These are phyloP conservation scores for Isatis lusitanica DNA, from an alignment of 441 rosid species.

Conservation along the genomic window DNA sequence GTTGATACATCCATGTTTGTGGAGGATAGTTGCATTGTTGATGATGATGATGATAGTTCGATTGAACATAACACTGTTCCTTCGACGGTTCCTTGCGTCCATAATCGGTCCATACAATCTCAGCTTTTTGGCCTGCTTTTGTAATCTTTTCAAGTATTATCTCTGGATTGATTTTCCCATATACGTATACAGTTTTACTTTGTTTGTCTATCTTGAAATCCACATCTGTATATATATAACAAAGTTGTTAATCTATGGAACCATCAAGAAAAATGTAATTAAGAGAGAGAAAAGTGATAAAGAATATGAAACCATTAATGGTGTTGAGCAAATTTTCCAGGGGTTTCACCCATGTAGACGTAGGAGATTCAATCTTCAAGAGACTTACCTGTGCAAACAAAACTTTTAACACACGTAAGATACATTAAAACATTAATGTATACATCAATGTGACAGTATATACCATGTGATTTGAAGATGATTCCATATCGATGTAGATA, in stretches of 20 bases:
- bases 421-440: neutral
- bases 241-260: neutral
- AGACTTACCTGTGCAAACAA: neutral
- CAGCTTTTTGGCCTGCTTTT: conserved; percentile 11
- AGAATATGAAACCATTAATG: neutral
- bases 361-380: neutral
- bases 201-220: neutral
- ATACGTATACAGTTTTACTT: neutral
- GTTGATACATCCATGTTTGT: neutral
- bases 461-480: conserved; percentile 3
- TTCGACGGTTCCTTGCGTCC: neutral
- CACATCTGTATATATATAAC: neutral
- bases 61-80: neutral
- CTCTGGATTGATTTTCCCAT: conserved; percentile 14
- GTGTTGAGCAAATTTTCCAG: neutral
- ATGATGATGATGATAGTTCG: neutral
- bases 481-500: neutral
- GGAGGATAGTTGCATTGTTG: neutral
- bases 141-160: conserved; percentile 3
- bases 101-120: conserved; percentile 7
- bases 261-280: neutral
- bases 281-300: neutral
- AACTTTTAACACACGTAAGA: neutral
- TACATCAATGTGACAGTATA: neutral
- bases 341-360: neutral